Evolutionary conservation across 345 rosid species (phyloP).

Genomic region (Syzygium aqueum): DNA sequence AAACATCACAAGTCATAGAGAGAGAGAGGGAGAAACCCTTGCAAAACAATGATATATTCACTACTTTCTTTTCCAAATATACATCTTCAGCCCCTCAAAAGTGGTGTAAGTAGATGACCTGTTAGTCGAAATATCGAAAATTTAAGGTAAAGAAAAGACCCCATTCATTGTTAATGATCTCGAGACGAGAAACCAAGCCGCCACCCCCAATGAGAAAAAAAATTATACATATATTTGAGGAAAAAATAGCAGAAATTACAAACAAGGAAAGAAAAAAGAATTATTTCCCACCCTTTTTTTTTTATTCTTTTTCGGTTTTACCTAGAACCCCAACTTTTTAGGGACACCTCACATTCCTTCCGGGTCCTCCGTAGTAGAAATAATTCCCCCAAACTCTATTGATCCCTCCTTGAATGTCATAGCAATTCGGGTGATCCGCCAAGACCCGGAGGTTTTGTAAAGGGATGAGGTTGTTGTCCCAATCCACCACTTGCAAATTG

Average conservation of each 20-base stretch:
- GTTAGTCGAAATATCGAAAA: constrained; percentile 13
- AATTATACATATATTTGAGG: not conserved
- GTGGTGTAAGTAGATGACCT: constrained; percentile 18
- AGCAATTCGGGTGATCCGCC: constrained; percentile 91
- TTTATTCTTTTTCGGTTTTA: not conserved
- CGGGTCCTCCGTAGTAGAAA: constrained; percentile 97
- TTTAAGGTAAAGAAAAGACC: constrained; percentile 1
- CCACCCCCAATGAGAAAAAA: constrained; percentile 14
- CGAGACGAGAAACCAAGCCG: constrained; percentile 24
- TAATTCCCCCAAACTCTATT: constrained; percentile 90
- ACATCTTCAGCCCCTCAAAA: constrained; percentile 3
- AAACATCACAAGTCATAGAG: constrained; percentile 8
- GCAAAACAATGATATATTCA: constrained; percentile 4
- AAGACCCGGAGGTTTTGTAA: constrained; percentile 51
- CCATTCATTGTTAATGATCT: constrained; percentile 9
- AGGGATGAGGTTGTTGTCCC: constrained; percentile 90
- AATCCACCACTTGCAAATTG: constrained; percentile 80
- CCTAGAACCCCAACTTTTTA: constrained; percentile 17
- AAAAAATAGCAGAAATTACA: not conserved
- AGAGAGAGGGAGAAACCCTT: not conserved
- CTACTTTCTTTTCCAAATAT: constrained; percentile 7
- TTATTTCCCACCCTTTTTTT: not conserved
- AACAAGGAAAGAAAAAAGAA: not conserved
- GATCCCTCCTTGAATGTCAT: constrained; percentile 77
- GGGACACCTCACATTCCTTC: constrained; percentile 86